Base-by-base conservation (phyloP, 768 basidiomycete species). In the Ephemerocybe angulata region DNA sequence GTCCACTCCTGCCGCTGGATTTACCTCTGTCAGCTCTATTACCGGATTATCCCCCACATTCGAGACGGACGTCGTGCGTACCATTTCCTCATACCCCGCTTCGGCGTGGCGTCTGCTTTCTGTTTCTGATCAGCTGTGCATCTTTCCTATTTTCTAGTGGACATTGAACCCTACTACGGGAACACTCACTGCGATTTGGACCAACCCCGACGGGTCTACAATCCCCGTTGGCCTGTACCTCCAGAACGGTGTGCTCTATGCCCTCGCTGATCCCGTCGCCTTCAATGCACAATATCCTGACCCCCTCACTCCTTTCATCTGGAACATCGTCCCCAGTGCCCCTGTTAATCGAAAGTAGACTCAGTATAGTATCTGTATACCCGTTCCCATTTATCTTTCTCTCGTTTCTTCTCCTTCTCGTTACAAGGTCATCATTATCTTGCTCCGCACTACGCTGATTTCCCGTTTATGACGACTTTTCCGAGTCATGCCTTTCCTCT, bases 271-370 rank as follows among this genome's bases (percentile, higher is more conserved):
- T 41, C 53, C 55, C 52, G 50, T 15, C 35, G 53, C 48, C 25
- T 53, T 61, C 54, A 24, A 53, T 3, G 28, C n/a, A 3, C 10
- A 54, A 31, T 56, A 56, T 46, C 55, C 50, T 25, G 28, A 40
- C 1, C 40, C 55, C 3, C 13, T 51, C 19, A 42, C 17, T 1
- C 50, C 55, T n/a, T 27, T 51, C 22, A 47, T 52, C 21, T 7
- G 55, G 47, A 33, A 13, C 17, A 11, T 10, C 29, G 6, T 42
- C 50, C 17, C 11, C 29, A 21, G 33, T 7, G 22, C 17, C 8
- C 27, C 21, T 38, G 7, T 17, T n/a, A n/a, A n/a, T n/a, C n/a
- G n/a, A n/a, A n/a, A n/a, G n/a, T n/a, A n/a, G n/a, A n/a, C n/a
- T n/a, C n/a, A n/a, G n/a, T n/a, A n/a, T n/a, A n/a, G n/a, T n/a